These are phyloP conservation scores for Apophysomyces trapeziformis DNA, from an alignment of 371 early-diverging fungal genomes.

Conservation along the genomic window DNA sequence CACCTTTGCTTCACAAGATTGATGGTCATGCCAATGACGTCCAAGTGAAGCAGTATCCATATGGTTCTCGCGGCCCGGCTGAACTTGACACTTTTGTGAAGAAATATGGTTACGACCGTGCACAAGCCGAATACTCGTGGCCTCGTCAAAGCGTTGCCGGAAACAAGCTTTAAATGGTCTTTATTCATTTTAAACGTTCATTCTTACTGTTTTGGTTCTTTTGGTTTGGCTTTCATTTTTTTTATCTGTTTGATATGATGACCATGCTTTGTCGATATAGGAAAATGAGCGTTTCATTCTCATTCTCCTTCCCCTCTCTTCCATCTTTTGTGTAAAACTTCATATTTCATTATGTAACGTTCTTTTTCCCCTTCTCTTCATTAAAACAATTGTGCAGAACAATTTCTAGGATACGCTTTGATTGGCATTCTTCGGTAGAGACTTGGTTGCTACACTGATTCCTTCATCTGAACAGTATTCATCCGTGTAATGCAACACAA, in stretches of 20 bases:
- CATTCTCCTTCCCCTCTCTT: too few species aligned
- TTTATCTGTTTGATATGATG: background rate
- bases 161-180: conserved; percentile 6
- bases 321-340: too few species aligned
- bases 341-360: too few species aligned
- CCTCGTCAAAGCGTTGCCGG: conserved; percentile 42
- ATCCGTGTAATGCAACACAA: too few species aligned
- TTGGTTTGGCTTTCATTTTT: background rate
- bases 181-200: background rate
- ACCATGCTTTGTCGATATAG: background rate
- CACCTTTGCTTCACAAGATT: conserved; percentile 89
- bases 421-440: too few species aligned
- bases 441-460: too few species aligned
- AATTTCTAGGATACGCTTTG: too few species aligned
- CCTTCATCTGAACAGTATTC: too few species aligned
- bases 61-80: conserved; percentile 88
- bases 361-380: too few species aligned
- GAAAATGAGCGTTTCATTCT: too few species aligned
- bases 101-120: conserved; percentile 70
- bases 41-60: conserved; percentile 73
- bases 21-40: conserved; percentile 62
- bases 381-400: too few species aligned
- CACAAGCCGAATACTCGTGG: conserved; percentile 43
- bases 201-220: background rate
- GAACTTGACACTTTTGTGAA: conserved; percentile 74